phyloP scores from a whole-genome alignment of 2,329 filamentous ascomycete species.

The Alternaria triticimaculans region DNA sequence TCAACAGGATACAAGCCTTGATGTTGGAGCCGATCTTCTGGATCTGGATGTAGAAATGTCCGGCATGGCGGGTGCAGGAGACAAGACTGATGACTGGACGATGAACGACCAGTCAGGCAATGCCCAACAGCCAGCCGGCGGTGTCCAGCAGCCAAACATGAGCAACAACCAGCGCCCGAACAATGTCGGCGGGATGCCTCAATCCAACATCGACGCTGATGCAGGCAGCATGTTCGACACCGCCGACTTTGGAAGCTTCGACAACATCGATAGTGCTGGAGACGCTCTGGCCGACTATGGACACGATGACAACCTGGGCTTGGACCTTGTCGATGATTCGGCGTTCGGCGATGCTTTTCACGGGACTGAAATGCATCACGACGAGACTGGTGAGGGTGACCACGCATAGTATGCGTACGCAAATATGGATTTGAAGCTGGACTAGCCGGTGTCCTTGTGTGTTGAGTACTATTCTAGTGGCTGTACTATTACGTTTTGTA shows the following conservation, averaged over 20 bases:
- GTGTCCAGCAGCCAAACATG: constrained; percentile 23
- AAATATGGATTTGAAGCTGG: neutral
- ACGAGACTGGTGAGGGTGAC: constrained; percentile 38
- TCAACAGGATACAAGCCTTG: constrained; percentile 32
- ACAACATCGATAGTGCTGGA: constrained; percentile 49
- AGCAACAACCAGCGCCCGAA: constrained; percentile 25
- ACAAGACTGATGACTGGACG: constrained; percentile 48
- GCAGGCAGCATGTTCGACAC: constrained; percentile 47
- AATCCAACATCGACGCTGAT: constrained; percentile 38
- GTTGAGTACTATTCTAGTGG: neutral
- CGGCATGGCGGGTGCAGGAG: constrained; percentile 55
- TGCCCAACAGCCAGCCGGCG: constrained; percentile 26
- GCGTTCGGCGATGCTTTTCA: constrained; percentile 52
- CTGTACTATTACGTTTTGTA: constrained; percentile 11
- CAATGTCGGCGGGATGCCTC: constrained; percentile 20
- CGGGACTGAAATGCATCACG: constrained; percentile 44
- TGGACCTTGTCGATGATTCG: constrained; percentile 49
- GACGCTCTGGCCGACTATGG: constrained; percentile 49
- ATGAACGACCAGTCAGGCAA: constrained; percentile 34
- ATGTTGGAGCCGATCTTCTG: constrained; percentile 44
- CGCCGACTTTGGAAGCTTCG: constrained; percentile 46
- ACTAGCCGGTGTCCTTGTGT: neutral
- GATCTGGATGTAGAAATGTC: constrained; percentile 64
- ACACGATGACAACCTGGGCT: constrained; percentile 46
- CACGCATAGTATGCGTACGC: constrained; percentile 24